Evolutionary conservation across 1,284 basidiomycete species (phyloP), one percentile per base, ranked within the genome.

Genomic region (Inonotus obliquus): DNA sequence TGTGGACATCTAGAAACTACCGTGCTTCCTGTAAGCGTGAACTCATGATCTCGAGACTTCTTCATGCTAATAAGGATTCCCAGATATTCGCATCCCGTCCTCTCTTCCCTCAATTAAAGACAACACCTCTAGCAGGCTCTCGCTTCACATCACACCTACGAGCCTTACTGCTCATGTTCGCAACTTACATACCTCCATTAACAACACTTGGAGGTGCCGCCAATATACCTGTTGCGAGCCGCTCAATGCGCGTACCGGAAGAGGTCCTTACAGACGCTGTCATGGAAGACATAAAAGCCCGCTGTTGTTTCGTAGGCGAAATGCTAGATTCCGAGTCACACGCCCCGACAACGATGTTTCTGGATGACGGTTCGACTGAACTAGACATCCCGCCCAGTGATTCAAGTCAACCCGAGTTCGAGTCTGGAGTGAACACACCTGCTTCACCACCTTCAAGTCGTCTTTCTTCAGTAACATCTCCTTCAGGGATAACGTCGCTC

Each of bases 21-120:
- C 2, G 85, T 88, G 7, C 80, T 96, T 45, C 94, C 96, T 0
- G 96, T 96, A 69, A 60, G 90, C 77, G 13, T 13, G 19, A 5
- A 10, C 39, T 19, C 47, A 13, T 41, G 6, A 39, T 47, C 23
- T 32, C 32, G 32, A 38, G 48, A 25, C 49, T 4, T 7, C n/a
- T 21, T 51, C 52, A 32, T 52, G 11, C 51, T 52, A 17, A 52
- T 17, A 35, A 52, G 23, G 4, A n/a, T 11, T 23, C 23, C 21
- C 67, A 97, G 95, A 92, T 97, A 66, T 96, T 89, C 69, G 85
- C 91, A 51, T 88, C 93, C 10, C 80, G 96, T 35, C 94, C 95
- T 0, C 76, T 98, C 48, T 95, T 86, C 70, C 84, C 91, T 32
- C 84, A 89, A 57, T 78, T 96, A 10, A 82, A 82, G 64, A 90